Evolutionary conservation across 2,329 filamentous ascomycete genomes (phyloP).

Genomic region (Xylariomycetidae sp.): DNA sequence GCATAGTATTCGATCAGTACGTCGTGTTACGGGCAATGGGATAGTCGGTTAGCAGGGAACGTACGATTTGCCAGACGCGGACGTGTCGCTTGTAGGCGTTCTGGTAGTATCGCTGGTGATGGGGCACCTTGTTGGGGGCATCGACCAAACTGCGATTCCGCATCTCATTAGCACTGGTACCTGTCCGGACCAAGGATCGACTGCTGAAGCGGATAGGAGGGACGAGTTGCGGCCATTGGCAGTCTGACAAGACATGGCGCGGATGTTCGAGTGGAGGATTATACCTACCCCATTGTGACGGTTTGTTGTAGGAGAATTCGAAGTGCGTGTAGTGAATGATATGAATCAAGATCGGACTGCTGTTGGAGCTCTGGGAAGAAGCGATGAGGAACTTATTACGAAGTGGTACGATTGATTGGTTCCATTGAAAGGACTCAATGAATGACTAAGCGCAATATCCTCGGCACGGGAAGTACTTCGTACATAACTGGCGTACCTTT

Average conservation of each 20-base stretch:
- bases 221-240: constrained; percentile 13
- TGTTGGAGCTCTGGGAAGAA: constrained; percentile 6
- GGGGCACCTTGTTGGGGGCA: constrained; percentile 71
- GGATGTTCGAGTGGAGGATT: neutral
- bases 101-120: constrained; percentile 73
- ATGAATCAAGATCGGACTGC: neutral
- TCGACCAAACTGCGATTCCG: constrained; percentile 55
- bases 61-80: constrained; percentile 75
- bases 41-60: constrained; percentile 28
- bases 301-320: too few species aligned
- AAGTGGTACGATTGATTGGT: constrained; percentile 13
- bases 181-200: too few species aligned
- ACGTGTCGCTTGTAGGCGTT: constrained; percentile 63
- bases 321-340: neutral
- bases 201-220: too few species aligned
- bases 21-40: neutral
- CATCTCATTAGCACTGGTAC: constrained; percentile 26
- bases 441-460: constrained; percentile 20
- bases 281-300: constrained; percentile 27
- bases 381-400: constrained; percentile 9
- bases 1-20: constrained; percentile 24
- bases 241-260: neutral
- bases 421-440: constrained; percentile 11
- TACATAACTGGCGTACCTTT: too few species aligned
- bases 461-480: too few species aligned